Percentiles rank a stretch among this genome's conserved stretches.
Conservation (phyloP, 1,284 basidiomycete genomes). For the Fomes fomentarius region DNA sequence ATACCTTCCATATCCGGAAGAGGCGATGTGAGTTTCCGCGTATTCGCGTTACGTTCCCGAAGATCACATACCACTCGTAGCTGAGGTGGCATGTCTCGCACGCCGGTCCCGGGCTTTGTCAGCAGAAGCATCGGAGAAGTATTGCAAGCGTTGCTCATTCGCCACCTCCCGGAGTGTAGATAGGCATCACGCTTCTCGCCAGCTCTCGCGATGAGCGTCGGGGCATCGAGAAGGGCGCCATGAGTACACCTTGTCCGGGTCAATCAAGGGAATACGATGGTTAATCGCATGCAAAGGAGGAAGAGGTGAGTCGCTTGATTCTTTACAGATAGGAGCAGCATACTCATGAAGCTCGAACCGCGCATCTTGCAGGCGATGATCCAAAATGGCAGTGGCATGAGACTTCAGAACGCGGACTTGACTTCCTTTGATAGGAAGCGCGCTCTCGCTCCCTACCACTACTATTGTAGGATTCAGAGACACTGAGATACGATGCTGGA, state of each 20-base stretch:
- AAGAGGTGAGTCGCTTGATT: slow-evolving; percentile 30
- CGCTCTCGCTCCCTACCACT: slow-evolving; percentile 13
- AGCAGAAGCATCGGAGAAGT: slow-evolving; percentile 40
- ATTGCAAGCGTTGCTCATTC: slow-evolving; percentile 27
- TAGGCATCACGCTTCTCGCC: slow-evolving; percentile 34
- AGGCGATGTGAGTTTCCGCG: slow-evolving; percentile 37
- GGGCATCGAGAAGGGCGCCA: slow-evolving; percentile 35
- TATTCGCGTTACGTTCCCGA: slow-evolving; percentile 38
- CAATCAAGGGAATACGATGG: slow-evolving; percentile 40
- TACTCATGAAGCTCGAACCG: slow-evolving; percentile 22
- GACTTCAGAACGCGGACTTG: slow-evolving; percentile 15
- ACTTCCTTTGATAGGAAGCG: slow-evolving; percentile 21
- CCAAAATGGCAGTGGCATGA: slow-evolving; percentile 15
- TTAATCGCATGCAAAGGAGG: slow-evolving; percentile 40
- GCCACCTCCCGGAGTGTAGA: slow-evolving; percentile 35
- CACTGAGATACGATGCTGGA: slow-evolving; percentile 24
- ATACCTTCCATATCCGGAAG: slow-evolving; percentile 26
- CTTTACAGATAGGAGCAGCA: slow-evolving; percentile 30
- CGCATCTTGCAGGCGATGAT: slow-evolving; percentile 19
- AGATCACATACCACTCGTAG: slow-evolving; percentile 39
- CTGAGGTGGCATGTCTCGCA: slow-evolving; percentile 4
- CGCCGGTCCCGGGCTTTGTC: slow-evolving; percentile 29
- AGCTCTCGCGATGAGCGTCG: slow-evolving; percentile 30
- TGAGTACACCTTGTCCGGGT: slow-evolving; percentile 33
- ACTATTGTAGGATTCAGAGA: slow-evolving; percentile 27